Base-by-base conservation (phyloP, 805 yeast species). In the Torulaspora delbrueckii region DNA sequence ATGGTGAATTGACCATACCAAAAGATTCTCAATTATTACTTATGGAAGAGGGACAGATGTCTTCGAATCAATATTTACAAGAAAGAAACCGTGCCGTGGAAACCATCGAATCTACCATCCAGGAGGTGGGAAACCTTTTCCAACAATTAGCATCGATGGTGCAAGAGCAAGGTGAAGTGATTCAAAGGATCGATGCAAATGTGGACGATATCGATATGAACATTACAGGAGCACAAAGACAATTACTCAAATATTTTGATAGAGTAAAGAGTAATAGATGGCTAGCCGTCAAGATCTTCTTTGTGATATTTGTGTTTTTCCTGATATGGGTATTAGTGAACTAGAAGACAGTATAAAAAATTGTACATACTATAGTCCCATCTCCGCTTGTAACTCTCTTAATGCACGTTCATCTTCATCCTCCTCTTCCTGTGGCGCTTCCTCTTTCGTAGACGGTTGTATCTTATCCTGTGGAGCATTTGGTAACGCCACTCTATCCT, bases 71-170 rank as follows among this genome's bases (percentile, higher is more conserved):
- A 45, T 93, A 93, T 61, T 70, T 90, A 45, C 91, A 82, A 58
- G 93, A 85, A 55, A 76, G 99, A 58, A 83, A 82, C 57, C 66
- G 82, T 37, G 99, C 99, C 0, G 96, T 93, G 42, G 98, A 91
- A 62, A 87, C 97, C 0, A 93, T 93, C 41, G 99, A 93, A 63
- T 77, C 88, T n/a, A 93, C 99, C 0, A 93, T 93, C 50, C 91
- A 91, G 60, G 98, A 93, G 66, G 96, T 93, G 40, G 99, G 99
- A 35, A 84, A 86, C 40, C 74, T 93, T 49, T 93, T 93, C 70
- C 91, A 86, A 58, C 99, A 93, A 67, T 74, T 93, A 57, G 96
- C 98, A 4, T 84, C 95, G 1, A 91, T 93, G 98, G 97, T 93
- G 6, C 89, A 86, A 51, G 98, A 93, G 65, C 99, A 93, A 68